Evolutionary conservation across 805 yeast species (phyloP).

Genomic region (Osmozyma mogii): DNA sequence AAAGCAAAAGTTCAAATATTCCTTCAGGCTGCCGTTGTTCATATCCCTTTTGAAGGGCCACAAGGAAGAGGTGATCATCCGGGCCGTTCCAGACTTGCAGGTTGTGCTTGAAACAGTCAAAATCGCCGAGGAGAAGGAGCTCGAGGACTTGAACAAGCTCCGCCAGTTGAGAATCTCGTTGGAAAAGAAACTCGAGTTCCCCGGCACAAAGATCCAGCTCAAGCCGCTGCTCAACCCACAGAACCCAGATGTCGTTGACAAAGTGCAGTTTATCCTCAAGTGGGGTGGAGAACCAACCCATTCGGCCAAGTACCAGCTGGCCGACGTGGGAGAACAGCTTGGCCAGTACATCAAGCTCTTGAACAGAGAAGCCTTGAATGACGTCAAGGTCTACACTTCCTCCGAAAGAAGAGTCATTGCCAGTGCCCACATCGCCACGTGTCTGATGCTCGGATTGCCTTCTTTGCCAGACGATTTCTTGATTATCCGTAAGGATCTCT

Average conservation of each 20-base stretch:
- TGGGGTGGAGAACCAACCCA: slow-evolving; percentile 99
- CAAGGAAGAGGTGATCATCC: slow-evolving; percentile 89
- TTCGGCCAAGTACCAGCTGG: slow-evolving; percentile 89
- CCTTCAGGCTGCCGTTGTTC: slow-evolving; percentile 82
- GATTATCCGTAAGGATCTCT: slow-evolving; percentile 76
- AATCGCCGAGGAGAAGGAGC: slow-evolving; percentile 66
- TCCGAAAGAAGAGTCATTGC: slow-evolving; percentile 93
- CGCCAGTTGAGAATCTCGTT: slow-evolving; percentile 72
- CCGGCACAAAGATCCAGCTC: slow-evolving; percentile 94
- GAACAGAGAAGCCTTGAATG: slow-evolving; percentile 76
- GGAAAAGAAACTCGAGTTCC: slow-evolving; percentile 80
- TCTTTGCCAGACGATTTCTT: slow-evolving; percentile 67
- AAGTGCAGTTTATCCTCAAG: slow-evolving; percentile 89
- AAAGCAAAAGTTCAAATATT: slow-evolving; percentile 93
- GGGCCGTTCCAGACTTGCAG: slow-evolving; percentile 79
- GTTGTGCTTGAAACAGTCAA: slow-evolving; percentile 81
- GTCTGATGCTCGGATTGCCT: slow-evolving; percentile 59
- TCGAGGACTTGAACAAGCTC: slow-evolving; percentile 77
- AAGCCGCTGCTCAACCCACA: slow-evolving; percentile 73
- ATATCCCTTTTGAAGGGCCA: slow-evolving; percentile 86
- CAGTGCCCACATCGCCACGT: slow-evolving; percentile 81
- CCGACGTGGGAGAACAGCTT: slow-evolving; percentile 91
- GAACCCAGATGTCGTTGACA: slow-evolving; percentile 66
- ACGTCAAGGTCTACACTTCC: slow-evolving; percentile 81
- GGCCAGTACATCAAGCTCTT: slow-evolving; percentile 85